Evolutionary conservation across 1,139 yeast species (phyloP), one percentile per base, ranked within the genome.

Genomic region (Zygosaccharomyces sapae): DNA sequence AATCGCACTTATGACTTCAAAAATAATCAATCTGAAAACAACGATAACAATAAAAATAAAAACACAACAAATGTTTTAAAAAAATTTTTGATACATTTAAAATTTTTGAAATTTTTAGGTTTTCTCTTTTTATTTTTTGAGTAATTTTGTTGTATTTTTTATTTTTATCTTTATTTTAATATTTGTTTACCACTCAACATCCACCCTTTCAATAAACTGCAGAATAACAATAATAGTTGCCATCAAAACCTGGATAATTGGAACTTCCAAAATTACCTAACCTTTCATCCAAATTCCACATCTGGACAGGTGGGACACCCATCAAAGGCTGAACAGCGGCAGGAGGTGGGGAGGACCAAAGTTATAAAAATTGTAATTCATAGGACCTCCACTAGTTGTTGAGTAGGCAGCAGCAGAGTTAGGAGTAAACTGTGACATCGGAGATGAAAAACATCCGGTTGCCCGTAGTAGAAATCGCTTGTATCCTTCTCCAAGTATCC

Each of bases 401-500:
- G 48, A 43, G 35, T 38, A 43, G 19, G 45, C 46, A 31, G 44
- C 37, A 29, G 48, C 49, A 19, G 52, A 45, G 19, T 38, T 24
- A 25, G 57, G 51, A 27, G 50, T 49, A 19, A 46, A 38, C 27
- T 50, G 52, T 5, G 49, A 45, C 10, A 44, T 39, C 4, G 58
- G 55, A 12, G 58, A 53, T 27, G 47, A 49, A 40, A 46, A 37
- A 19, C 40, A 37, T 5, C 45, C 33, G 16, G 53, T 20, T 50
- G 53, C 25, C 48, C 44, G 45, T 43, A 43, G 41, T 49, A 49
- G 25, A 53, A 53, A 27, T 50, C 54, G 25, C 49, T 51, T 33
- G 52, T 51, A 35, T 52, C 49, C 39, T 49, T 50, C 5, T 55
- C 55, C 34, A 55, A 52, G 39, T 49, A 52, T 10, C 47, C 46